A percentile compares a stretch with the other conserved stretches of the same genome.
Conservation (phyloP, 495 filamentous ascomycete genomes). For the Aspergillus olivimuriae region DNA sequence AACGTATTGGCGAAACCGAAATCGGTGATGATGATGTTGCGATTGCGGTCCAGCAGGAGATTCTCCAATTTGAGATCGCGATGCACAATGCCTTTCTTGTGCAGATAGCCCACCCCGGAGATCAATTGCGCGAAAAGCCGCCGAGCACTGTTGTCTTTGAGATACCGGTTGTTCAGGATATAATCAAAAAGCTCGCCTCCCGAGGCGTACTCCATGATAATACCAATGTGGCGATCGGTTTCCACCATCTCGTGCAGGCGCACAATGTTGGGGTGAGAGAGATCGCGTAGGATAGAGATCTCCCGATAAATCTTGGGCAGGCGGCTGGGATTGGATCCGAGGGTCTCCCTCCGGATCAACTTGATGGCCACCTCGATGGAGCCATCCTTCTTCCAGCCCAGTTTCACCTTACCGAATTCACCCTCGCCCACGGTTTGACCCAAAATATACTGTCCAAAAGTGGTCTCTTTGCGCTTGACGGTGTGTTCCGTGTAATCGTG, state of each 20-base stretch:
- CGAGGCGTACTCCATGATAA: conserved; percentile 97
- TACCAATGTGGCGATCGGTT: conserved; percentile 92
- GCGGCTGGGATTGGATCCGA: conserved; percentile 79
- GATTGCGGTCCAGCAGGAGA: conserved; percentile 86
- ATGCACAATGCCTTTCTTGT: conserved; percentile 99
- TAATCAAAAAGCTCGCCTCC: conserved; percentile 98
- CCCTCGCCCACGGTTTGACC: conserved; percentile 97
- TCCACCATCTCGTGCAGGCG: conserved; percentile 97
- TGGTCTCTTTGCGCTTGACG: conserved; percentile 64
- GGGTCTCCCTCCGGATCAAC: conserved; percentile 83
- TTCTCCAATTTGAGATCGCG: conserved; percentile 98
- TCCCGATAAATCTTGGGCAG: conserved; percentile 97
- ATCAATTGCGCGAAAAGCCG: conserved; percentile 93
- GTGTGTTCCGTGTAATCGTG: conserved; percentile 63
- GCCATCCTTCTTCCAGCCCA: conserved; percentile 97
- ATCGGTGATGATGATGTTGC: conserved; percentile 99
- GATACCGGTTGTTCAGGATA: conserved; percentile 90
- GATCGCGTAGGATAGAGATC: conserved; percentile 79
- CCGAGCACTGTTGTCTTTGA: conserved; percentile 87
- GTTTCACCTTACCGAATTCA: conserved; percentile 97
- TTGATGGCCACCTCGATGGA: conserved; percentile 97
- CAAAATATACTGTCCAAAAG: conserved; percentile 90
- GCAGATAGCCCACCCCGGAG: conserved; percentile 94
- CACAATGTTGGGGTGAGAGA: conserved; percentile 94
- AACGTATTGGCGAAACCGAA: conserved; percentile 99